phyloP scores from a whole-genome alignment of 176 grass and related monocot genomes.

The Oryza meyeriana region DNA sequence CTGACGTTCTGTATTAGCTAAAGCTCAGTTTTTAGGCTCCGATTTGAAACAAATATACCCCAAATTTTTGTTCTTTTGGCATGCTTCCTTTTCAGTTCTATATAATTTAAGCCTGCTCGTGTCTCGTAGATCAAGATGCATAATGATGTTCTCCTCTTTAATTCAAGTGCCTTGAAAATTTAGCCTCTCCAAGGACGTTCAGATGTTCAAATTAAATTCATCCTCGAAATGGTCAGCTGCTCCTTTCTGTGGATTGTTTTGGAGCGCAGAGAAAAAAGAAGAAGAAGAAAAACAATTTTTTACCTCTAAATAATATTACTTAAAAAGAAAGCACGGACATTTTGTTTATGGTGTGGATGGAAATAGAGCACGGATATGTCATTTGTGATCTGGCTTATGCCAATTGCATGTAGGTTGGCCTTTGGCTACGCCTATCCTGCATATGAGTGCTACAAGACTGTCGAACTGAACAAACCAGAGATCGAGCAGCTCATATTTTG shows the following conservation, averaged over 20 bases:
- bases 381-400: conserved; percentile 10
- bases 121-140: neutral
- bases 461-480: conserved; percentile 96
- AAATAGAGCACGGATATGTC: neutral
- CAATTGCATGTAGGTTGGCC: conserved; percentile 49
- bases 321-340: neutral
- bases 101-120: neutral
- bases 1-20: neutral
- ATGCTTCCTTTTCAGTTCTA: neutral
- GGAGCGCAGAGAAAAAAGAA: neutral
- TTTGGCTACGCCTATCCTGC: conserved; percentile 98
- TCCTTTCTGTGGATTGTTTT: neutral
- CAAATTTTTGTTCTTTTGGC: neutral
- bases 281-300: neutral
- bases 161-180: neutral
- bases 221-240: neutral
- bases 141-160: neutral
- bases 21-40: neutral
- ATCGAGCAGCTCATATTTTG: conserved; percentile 97
- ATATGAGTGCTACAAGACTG: conserved; percentile 99
- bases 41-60: conserved; percentile 20
- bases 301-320: neutral
- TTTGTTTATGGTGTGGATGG: neutral
- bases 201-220: neutral
- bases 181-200: neutral